These are phyloP conservation scores for Fragaria iinumae DNA, from an alignment of 306 rosid species.

Conservation along the genomic window DNA sequence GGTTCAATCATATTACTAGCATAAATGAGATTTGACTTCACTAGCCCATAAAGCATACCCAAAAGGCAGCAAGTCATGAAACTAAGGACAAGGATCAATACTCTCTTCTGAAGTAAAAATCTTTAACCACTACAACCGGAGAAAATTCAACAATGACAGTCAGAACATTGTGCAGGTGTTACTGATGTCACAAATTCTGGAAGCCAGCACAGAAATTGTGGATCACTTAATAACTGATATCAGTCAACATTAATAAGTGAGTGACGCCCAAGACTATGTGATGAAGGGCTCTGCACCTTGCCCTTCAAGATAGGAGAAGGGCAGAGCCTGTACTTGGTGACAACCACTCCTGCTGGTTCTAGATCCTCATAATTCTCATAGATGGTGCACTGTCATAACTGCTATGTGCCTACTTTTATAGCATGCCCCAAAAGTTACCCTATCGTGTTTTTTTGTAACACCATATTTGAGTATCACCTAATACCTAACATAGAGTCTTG, in stretches of 20 bases:
- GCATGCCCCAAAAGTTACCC: neutral
- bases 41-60: neutral
- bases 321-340: neutral
- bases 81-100: neutral
- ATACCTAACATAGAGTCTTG: neutral
- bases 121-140: neutral
- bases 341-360: neutral
- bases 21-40: neutral
- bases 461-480: neutral
- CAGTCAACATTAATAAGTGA: neutral
- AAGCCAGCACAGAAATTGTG: neutral
- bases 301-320: neutral
- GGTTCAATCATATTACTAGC: constrained; percentile 1
- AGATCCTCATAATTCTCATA: neutral
- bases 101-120: neutral
- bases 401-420: neutral
- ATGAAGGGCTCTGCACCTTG: neutral
- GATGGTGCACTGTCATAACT: neutral
- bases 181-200: neutral
- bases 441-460: neutral
- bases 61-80: constrained; percentile 1
- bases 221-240: neutral
- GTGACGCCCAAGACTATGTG: neutral
- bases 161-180: neutral
- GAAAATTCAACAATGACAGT: neutral